A percentile compares a stretch with the other conserved stretches of the same genome.
Conservation (phyloP, 2,329 filamentous ascomycete genomes). For the Xylariaceae sp. region DNA sequence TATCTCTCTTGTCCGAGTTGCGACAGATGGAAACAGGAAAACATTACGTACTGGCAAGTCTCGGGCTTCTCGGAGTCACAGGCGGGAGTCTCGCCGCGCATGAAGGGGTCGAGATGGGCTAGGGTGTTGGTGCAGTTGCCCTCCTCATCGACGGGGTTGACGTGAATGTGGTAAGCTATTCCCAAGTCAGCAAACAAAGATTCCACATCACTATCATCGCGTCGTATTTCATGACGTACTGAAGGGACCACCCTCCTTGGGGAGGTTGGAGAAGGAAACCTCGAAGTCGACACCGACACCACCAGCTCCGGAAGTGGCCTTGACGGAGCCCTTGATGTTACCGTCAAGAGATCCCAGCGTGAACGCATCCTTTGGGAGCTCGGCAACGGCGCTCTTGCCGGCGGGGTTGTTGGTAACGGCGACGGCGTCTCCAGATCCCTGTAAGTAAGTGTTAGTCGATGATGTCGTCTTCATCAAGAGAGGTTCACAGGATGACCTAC, state of each 20-base stretch:
- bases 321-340: constrained; percentile 51
- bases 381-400: constrained; percentile 50
- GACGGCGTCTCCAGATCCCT: constrained; percentile 45
- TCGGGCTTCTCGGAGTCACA: constrained; percentile 55
- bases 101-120: constrained; percentile 66
- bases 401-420: constrained; percentile 51
- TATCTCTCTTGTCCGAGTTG: background rate
- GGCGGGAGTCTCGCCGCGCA: constrained; percentile 54
- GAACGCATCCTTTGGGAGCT: constrained; percentile 48
- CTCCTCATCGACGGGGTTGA: constrained; percentile 52
- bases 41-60: constrained; percentile 51
- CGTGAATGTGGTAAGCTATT: constrained; percentile 69
- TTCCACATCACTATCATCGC: background rate
- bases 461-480: background rate
- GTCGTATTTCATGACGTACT: constrained; percentile 39
- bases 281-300: constrained; percentile 52
- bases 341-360: constrained; percentile 42
- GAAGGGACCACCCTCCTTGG: constrained; percentile 53
- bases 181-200: constrained; percentile 15
- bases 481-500: constrained; percentile 20
- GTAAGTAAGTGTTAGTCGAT: constrained; percentile 16
- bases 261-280: constrained; percentile 54
- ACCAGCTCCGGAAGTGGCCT: constrained; percentile 40
- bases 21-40: no score
- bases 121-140: constrained; percentile 68